These are phyloP conservation scores for Penicillium brevicompactum DNA, from an alignment of 2,329 filamentous ascomycete genomes.

Conservation along the genomic window DNA sequence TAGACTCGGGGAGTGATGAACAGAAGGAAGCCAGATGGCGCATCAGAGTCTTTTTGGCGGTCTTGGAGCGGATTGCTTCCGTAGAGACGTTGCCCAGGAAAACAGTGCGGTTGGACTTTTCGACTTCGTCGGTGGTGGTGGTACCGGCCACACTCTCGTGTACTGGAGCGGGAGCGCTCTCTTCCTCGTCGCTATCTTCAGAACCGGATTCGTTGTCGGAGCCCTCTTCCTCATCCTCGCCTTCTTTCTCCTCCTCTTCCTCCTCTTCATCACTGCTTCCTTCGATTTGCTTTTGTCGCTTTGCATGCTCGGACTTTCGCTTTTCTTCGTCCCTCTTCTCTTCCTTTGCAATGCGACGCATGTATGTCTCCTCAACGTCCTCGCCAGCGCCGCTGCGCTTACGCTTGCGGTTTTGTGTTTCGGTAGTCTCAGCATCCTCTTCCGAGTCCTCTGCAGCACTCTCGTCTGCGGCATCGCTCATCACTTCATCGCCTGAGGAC, in stretches of 20 bases:
- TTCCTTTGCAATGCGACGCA: conserved; percentile 48
- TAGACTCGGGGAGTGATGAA: conserved; percentile 50
- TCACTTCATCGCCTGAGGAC: conserved; percentile 38
- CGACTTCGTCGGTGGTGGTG: conserved; percentile 60
- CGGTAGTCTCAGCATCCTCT: conserved; percentile 22
- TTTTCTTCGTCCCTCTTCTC: conserved; percentile 40
- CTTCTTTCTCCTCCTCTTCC: conserved; percentile 42
- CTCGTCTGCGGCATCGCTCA: conserved; percentile 47
- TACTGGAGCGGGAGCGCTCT: conserved; percentile 30
- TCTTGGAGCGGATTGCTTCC: conserved; percentile 78
- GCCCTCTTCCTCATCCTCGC: conserved; percentile 45
- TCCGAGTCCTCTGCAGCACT: conserved; percentile 55
- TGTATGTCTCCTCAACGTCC: conserved; percentile 47
- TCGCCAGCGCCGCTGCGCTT: conserved; percentile 57
- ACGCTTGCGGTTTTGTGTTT: conserved; percentile 48
- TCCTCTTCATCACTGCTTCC: conserved; percentile 53
- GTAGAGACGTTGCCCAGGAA: conserved; percentile 91
- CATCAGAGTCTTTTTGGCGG: conserved; percentile 75
- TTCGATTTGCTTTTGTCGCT: conserved; percentile 41
- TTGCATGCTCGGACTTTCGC: conserved; percentile 37
- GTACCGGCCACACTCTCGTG: conserved; percentile 44
- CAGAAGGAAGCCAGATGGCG: conserved; percentile 78
- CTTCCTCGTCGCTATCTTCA: conserved; percentile 36
- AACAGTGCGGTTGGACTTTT: conserved; percentile 85
- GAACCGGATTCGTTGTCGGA: conserved; percentile 56